Conservation (phyloP, 2,329 filamentous ascomycete genomes). For the Phyllosticta paracitricarpa region DNA sequence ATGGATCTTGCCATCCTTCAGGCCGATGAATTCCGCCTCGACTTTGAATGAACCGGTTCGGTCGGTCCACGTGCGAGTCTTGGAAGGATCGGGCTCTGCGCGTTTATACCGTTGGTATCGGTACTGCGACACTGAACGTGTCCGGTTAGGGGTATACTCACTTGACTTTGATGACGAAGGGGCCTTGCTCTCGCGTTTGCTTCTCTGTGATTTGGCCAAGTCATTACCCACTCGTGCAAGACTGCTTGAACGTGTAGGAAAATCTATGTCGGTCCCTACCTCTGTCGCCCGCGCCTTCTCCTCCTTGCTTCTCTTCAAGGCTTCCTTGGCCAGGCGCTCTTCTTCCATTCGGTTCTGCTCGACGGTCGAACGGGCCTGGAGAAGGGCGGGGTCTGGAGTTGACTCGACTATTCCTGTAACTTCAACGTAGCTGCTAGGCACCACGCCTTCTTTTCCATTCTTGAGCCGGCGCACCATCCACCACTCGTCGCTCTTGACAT, state of each 20-base stretch:
- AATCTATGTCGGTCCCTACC: conserved; percentile 67
- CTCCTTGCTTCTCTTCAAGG: conserved; percentile 38
- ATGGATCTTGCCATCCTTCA: conserved; percentile 94
- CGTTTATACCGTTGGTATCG: conserved; percentile 10
- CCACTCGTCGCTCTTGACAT: conserved; percentile 92
- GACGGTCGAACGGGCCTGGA: conserved; percentile 56
- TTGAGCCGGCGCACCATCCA: conserved; percentile 89
- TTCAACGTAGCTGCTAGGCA: conserved; percentile 94
- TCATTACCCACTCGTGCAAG: conserved; percentile 55
- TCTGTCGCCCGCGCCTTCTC: conserved; percentile 37
- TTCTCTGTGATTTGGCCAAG: conserved; percentile 63
- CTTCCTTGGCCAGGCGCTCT: conserved; percentile 67
- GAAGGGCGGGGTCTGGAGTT: conserved; percentile 39
- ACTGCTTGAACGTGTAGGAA: conserved; percentile 73
- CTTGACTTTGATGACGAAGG: conserved; percentile 56
- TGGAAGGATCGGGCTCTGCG: conserved; percentile 68
- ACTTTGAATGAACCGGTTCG: conserved; percentile 93
- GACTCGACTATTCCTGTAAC: conserved; percentile 58
- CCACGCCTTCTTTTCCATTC: conserved; percentile 90
- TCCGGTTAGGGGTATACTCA: conserved; percentile 38
- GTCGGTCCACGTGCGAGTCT: conserved; percentile 90
- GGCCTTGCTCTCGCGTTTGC: conserved; percentile 56
- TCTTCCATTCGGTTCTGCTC: conserved; percentile 74
- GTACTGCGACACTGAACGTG: conserved; percentile 9
- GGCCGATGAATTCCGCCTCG: conserved; percentile 88